Conservation (phyloP, 352 stramenopile genomes). For the Hyaloperonospora arabidopsidis region DNA sequence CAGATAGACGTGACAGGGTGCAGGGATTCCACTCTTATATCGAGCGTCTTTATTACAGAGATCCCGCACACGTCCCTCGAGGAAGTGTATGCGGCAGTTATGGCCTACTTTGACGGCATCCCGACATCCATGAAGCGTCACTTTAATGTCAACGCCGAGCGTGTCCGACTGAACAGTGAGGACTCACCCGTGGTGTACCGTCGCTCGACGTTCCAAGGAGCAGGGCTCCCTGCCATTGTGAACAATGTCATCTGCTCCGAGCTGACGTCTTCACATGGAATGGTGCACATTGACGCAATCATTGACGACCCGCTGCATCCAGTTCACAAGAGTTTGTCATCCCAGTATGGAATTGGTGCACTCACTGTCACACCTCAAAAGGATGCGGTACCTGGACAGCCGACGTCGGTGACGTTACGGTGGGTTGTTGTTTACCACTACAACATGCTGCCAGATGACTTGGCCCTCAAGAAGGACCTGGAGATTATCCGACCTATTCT, state of each 20-base stretch:
- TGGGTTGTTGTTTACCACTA: slow-evolving; percentile 32
- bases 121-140: slow-evolving; percentile 31
- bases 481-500: slow-evolving; percentile 29
- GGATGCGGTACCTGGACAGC: slow-evolving; percentile 13
- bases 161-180: slow-evolving; percentile 15
- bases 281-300: slow-evolving; percentile 35
- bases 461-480: slow-evolving; percentile 20
- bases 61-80: slow-evolving; percentile 33
- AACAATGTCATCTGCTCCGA: slow-evolving; percentile 32
- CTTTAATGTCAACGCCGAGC: slow-evolving; percentile 23
- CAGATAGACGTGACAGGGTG: slow-evolving; percentile 33
- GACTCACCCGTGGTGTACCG: slow-evolving; percentile 25
- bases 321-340: slow-evolving; percentile 5
- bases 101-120: slow-evolving; percentile 16
- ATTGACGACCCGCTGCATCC: slow-evolving; percentile 28
- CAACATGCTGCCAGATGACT: slow-evolving; percentile 27
- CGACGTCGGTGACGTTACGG: slow-evolving; percentile 22
- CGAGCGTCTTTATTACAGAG: slow-evolving; percentile 31
- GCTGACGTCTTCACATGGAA: slow-evolving; percentile 19
- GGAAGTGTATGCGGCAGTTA: slow-evolving; percentile 23
- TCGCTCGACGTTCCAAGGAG: slow-evolving; percentile 24
- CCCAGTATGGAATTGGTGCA: slow-evolving; percentile 23
- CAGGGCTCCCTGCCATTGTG: slow-evolving; percentile 12
- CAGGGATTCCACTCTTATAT: slow-evolving; percentile 27
- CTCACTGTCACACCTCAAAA: slow-evolving; percentile 25